Evolutionary conservation across 1,284 basidiomycete genomes (phyloP).

Genomic region (Golubevia pallescens): DNA sequence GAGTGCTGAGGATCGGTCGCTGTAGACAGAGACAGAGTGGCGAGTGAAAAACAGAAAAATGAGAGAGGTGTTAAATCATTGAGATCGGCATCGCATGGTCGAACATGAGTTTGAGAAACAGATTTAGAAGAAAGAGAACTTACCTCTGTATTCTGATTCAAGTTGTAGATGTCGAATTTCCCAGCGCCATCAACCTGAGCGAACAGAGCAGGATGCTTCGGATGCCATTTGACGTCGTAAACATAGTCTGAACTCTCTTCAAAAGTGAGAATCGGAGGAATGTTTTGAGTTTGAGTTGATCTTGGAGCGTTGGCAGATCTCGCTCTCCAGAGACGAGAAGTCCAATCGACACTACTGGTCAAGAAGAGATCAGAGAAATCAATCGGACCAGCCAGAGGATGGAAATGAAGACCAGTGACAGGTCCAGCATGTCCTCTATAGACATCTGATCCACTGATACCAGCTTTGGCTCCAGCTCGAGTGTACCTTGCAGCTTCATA

Average conservation of each 20-base stretch:
- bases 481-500: constrained; percentile 96
- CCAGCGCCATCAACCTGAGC: constrained; percentile 92
- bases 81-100: neutral
- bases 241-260: constrained; percentile 98
- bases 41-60: neutral
- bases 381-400: constrained; percentile 82
- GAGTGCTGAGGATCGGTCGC: constrained; percentile 24
- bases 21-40: constrained; percentile 71
- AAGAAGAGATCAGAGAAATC: constrained; percentile 96
- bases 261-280: too few relatives aligned
- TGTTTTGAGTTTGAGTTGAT: too few relatives aligned
- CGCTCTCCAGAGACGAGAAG: constrained; percentile 85
- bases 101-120: neutral
- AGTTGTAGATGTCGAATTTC: constrained; percentile 93
- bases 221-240: constrained; percentile 99
- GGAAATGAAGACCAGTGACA: constrained; percentile 91
- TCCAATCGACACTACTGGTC: constrained; percentile 73
- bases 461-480: constrained; percentile 92
- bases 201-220: constrained; percentile 89
- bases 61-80: neutral
- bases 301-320: too few relatives aligned
- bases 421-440: constrained; percentile 92
- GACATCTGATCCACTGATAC: constrained; percentile 85
- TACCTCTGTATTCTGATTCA: constrained; percentile 92
- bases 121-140: constrained; percentile 44